Evolutionary conservation across 129 eudicot genomes (phyloP), one percentile per base, ranked within the genome.

Genomic region (Chrysanthemum seticuspe): DNA sequence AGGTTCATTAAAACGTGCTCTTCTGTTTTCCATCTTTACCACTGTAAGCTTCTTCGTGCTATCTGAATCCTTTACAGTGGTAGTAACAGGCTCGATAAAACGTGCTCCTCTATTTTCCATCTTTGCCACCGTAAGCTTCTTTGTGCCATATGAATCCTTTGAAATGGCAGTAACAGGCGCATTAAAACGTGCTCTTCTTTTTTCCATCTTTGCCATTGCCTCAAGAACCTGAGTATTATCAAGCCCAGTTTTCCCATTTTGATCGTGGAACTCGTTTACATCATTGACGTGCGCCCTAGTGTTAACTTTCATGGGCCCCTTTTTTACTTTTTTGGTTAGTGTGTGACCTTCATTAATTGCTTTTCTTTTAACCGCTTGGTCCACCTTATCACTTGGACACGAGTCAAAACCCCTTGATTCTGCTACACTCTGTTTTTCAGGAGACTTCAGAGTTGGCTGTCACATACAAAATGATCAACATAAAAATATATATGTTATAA

Each of bases 121-220:
- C 47, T 40, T 40, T 40, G 47, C 47, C 47, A 6, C 47, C 5
- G 54, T 9, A n/a, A 48, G 60, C 74, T 71, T 65, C 44, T 51
- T 68, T 56, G 55, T 36, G 40, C 63, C 70, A 53, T 81, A 87
- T 0, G 53, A 13, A 51, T 83, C 85, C 68, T 59, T 78, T 61
- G 60, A 71, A 65, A 48, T 14, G 70, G 68, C 25, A 50, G 77
- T 55, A 40, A 85, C 74, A 56, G 91, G 91, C 59, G 82, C 87
- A 72, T 84, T 80, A 73, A 91, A 91, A 27, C 96, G 89, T 78
- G 87, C 89, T 68, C 92, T 82, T 75, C 97, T 81, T 64, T 80
- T 88, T 78, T 91, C 96, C 97, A 91, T 91, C 86, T 88, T 91
- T 15, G 81, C 85, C 74, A 86, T 79, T 45, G 87, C 83, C 77